These are phyloP conservation scores for Plasmodium inui DNA, from an alignment of 169 alveolate species.

Conservation along the genomic window DNA sequence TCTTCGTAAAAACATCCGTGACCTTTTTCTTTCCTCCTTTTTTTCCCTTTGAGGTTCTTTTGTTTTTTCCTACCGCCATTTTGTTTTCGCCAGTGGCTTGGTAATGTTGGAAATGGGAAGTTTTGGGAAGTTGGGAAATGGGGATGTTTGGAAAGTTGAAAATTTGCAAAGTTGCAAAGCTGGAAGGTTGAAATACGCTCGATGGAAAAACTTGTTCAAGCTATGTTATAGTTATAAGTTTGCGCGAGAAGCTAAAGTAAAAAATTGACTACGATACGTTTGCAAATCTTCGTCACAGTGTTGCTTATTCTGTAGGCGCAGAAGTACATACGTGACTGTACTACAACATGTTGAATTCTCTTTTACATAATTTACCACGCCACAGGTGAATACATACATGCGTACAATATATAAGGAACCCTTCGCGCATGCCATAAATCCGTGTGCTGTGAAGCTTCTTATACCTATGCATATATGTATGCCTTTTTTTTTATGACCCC, in stretches of 20 bases:
- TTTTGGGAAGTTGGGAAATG: background rate
- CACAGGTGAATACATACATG: background rate
- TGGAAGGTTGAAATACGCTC: background rate
- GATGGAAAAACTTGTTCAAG: background rate
- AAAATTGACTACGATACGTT: background rate
- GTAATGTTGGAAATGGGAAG: background rate
- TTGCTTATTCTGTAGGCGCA: background rate
- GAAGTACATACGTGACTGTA: background rate
- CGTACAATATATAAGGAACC: background rate
- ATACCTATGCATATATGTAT: background rate
- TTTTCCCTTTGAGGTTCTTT: constrained; percentile 96
- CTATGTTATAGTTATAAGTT: background rate
- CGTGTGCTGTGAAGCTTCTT: background rate
- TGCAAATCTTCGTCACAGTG: background rate
- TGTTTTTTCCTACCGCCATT: constrained; percentile 98
- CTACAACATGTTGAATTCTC: background rate
- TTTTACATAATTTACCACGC: background rate
- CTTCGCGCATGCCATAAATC: background rate
- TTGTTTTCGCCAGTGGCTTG: constrained; percentile 21
- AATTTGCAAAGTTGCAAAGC: background rate
- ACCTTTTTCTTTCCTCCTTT: constrained; percentile 98
- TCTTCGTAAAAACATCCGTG: constrained; percentile 95
- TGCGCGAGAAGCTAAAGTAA: background rate
- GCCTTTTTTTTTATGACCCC: background rate
- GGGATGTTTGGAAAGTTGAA: too few relatives aligned